Conservation (phyloP, 2,329 filamentous ascomycete genomes). For the Fusarium hainanense region DNA sequence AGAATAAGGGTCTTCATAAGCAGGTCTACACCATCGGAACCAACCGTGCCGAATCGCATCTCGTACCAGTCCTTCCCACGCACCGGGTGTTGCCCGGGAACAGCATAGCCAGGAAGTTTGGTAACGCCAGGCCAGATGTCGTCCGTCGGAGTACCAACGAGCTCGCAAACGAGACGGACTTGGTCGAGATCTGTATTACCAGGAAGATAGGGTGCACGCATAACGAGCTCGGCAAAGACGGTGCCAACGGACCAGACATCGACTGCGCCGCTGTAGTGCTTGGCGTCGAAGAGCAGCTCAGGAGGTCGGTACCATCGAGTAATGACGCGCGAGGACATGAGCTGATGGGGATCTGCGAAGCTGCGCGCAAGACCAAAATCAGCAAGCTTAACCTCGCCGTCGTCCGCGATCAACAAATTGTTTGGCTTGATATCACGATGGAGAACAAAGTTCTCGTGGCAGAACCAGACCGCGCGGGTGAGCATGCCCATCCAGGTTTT, state of each 20-base stretch:
- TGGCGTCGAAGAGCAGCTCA: conserved; percentile 90
- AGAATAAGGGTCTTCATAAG: conserved; percentile 86
- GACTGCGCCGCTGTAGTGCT: conserved; percentile 89
- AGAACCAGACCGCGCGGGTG: conserved; percentile 92
- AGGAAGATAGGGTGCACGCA: conserved; percentile 84
- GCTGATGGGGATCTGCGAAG: conserved; percentile 87
- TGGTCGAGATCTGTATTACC: conserved; percentile 89
- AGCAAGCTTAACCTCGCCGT: conserved; percentile 93
- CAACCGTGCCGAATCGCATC: conserved; percentile 81
- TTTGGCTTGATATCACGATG: conserved; percentile 99
- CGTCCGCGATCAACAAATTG: conserved; percentile 92
- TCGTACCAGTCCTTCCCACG: conserved; percentile 78
- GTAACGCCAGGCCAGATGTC: conserved; percentile 95
- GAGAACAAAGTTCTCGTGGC: conserved; percentile 91
- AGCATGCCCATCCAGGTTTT: conserved; percentile 99
- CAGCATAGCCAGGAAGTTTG: conserved; percentile 82
- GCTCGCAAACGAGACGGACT: conserved; percentile 83
- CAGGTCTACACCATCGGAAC: conserved; percentile 85
- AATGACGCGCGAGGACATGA: conserved; percentile 95
- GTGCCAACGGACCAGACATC: conserved; percentile 95
- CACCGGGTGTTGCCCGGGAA: conserved; percentile 71
- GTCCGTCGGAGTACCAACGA: conserved; percentile 90
- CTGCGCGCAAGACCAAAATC: conserved; percentile 95
- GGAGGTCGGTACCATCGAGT: conserved; percentile 96
- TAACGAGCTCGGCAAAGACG: conserved; percentile 90